Conservation (phyloP, 2,329 filamentous ascomycete genomes). For the Paecilomyces dactylethromorphus region DNA sequence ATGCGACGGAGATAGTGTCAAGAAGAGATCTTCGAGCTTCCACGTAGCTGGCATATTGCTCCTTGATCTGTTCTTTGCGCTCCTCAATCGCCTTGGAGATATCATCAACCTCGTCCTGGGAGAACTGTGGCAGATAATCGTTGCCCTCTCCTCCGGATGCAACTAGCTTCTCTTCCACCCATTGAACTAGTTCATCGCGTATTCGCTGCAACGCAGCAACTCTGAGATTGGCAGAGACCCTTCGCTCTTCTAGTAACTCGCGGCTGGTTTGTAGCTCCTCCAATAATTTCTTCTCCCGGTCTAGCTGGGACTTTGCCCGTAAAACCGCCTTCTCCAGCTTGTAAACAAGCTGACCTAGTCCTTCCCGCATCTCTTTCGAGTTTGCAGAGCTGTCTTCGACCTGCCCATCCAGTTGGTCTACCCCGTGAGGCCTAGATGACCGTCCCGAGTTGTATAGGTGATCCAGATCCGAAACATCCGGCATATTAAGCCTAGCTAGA, state of each 20-base stretch:
- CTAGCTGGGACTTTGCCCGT: constrained; percentile 28
- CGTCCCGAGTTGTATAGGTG: constrained; percentile 13
- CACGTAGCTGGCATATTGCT: constrained; percentile 31
- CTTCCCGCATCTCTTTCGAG: constrained; percentile 8
- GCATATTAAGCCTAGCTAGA: constrained; percentile 34
- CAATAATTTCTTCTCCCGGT: constrained; percentile 28
- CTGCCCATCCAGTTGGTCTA: constrained; percentile 11
- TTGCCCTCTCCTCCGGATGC: constrained; percentile 25
- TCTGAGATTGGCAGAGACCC: constrained; percentile 12
- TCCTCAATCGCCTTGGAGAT: constrained; percentile 22
- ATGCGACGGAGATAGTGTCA: constrained; percentile 27
- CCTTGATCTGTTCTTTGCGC: constrained; percentile 23
- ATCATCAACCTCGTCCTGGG: constrained; percentile 23
- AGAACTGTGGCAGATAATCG: constrained; percentile 17
- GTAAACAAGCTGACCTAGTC: constrained; percentile 27
- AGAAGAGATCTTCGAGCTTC: constrained; percentile 29
- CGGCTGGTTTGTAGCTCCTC: constrained; percentile 22
- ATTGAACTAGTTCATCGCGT: constrained; percentile 44
- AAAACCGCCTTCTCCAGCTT: constrained; percentile 34
- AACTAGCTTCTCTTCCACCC: constrained; percentile 45
- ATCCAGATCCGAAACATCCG: constrained; percentile 13
- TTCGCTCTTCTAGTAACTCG: constrained; percentile 6
- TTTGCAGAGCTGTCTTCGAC: constrained; percentile 4
- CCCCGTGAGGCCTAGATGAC: constrained; percentile 7
- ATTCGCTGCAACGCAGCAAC: constrained; percentile 37